Evolutionary conservation across 1,139 yeast genomes (phyloP).

Genomic region (Pichia sp.): DNA sequence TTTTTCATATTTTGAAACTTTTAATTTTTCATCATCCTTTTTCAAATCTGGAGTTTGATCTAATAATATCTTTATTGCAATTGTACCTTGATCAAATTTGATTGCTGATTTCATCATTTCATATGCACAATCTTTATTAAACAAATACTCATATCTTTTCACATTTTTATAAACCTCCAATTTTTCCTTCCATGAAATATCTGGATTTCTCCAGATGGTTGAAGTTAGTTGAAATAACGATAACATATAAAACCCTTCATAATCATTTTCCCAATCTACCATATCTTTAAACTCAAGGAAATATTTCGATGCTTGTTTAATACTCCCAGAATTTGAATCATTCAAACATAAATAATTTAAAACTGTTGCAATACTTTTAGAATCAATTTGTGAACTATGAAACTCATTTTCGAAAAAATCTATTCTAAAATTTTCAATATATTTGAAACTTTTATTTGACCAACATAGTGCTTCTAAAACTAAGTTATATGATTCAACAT

Average conservation of each 20-base stretch:
- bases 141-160: slow-evolving; percentile 33
- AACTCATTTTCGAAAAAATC: slow-evolving; percentile 22
- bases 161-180: slow-evolving; percentile 32
- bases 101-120: slow-evolving; percentile 34
- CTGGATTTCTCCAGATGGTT: slow-evolving; percentile 25
- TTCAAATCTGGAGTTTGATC: slow-evolving; percentile 51
- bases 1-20: slow-evolving; percentile 27
- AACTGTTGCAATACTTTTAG: slow-evolving; percentile 25
- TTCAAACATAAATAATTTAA: slow-evolving; percentile 22
- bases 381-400: slow-evolving; percentile 20
- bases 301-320: slow-evolving; percentile 28
- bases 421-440: slow-evolving; percentile 20
- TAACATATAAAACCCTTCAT: slow-evolving; percentile 27
- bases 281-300: slow-evolving; percentile 36
- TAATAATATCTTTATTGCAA: slow-evolving; percentile 51
- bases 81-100: slow-evolving; percentile 9
- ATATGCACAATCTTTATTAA: slow-evolving; percentile 40
- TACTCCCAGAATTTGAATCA: slow-evolving; percentile 15
- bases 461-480: slow-evolving; percentile 24
- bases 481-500: slow-evolving; percentile 21
- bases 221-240: slow-evolving; percentile 31
- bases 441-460: slow-evolving; percentile 22
- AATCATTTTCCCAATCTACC: slow-evolving; percentile 39
- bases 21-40: slow-evolving; percentile 19
- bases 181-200: slow-evolving; percentile 24